Evolutionary conservation across 1,139 yeast genomes (phyloP), one percentile per base, ranked within the genome.

Genomic region (Pichia sp.): DNA sequence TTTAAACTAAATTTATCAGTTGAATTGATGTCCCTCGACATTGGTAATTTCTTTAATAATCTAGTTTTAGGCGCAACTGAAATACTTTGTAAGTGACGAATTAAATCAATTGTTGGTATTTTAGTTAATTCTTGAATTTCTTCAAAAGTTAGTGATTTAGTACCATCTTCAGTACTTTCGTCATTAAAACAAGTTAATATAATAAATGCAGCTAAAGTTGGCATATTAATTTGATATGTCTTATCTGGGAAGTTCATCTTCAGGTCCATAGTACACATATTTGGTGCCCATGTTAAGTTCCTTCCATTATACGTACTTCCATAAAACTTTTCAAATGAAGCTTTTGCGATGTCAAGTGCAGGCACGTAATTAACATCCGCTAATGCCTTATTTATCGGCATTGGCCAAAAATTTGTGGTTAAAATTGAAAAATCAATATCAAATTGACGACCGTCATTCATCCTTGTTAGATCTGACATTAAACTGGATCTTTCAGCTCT

Each of bases 61-160:
- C 95, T 72, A 55, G 89, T 81, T 51, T 82, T 75, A 2, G 96
- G 90, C 0, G 95, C 94, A 39, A 87, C 86, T 0, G 95, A 82
- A 31, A 92, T 76, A 1, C 97, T 87, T 59, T 86, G 87, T 47
- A 92, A 65, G 51, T 87, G 94, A 47, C 96, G 74, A 34, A 73
- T 72, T 35, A 90, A 68, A 54, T 92, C 97, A 1, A 67, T 60
- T 31, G 74, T 77, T 0, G 96, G 94, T 4, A 92, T 84, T 6
- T 75, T 73, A 0, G 97, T 90, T 30, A 75, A 67, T 37, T 76
- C 78, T 40, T 67, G 68, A 34, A 92, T 82, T 54, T 86, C 84
- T 27, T 67, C 71, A 54, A 76, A 80, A 0, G 87, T 73, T 60
- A 74, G 72, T 9, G 40, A 20, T 28, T 42, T 41, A 5, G 32